Conservation (phyloP, 805 yeast species). For the Lachancea cidri region DNA sequence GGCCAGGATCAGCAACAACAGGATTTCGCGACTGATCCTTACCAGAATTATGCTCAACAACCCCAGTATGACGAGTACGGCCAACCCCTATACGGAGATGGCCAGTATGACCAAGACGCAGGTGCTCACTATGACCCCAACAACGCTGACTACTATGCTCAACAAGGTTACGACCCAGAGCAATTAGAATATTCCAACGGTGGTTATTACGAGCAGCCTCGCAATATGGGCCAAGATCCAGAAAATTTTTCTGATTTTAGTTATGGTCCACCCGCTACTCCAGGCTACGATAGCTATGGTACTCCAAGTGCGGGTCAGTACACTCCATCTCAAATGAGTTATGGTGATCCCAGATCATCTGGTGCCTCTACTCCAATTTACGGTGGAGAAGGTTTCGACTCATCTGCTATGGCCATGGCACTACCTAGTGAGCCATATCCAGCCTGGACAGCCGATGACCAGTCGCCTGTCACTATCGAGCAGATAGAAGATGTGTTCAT, state of each 20-base stretch:
- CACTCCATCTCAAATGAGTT: conserved; percentile 84
- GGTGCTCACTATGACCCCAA: conserved; percentile 32
- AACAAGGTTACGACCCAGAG: conserved; percentile 42
- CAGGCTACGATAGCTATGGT: conserved; percentile 52
- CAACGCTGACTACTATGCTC: conserved; percentile 36
- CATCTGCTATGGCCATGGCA: conserved; percentile 59
- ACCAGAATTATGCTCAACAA: conserved; percentile 21
- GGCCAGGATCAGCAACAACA: conserved; percentile 17
- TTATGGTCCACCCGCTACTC: conserved; percentile 51
- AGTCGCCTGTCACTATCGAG: conserved; percentile 77
- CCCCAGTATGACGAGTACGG: conserved; percentile 37
- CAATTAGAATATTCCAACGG: conserved; percentile 36
- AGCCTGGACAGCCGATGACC: conserved; percentile 97
- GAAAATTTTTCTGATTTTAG: conserved; percentile 66
- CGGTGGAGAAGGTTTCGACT: conserved; percentile 56
- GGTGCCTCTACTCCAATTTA: conserved; percentile 95
- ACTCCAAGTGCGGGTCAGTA: conserved; percentile 67
- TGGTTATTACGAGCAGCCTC: conserved; percentile 50
- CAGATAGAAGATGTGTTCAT: conserved; percentile 84
- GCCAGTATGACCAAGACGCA: conserved; percentile 27
- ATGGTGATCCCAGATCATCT: conserved; percentile 75
- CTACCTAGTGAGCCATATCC: conserved; percentile 93
- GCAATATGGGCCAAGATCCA: conserved; percentile 42
- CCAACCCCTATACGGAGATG: conserved; percentile 36
- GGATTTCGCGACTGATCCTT: conserved; percentile 8